Base-by-base conservation (phyloP, 495 filamentous ascomycete genomes). In the Xylaria grammica region DNA sequence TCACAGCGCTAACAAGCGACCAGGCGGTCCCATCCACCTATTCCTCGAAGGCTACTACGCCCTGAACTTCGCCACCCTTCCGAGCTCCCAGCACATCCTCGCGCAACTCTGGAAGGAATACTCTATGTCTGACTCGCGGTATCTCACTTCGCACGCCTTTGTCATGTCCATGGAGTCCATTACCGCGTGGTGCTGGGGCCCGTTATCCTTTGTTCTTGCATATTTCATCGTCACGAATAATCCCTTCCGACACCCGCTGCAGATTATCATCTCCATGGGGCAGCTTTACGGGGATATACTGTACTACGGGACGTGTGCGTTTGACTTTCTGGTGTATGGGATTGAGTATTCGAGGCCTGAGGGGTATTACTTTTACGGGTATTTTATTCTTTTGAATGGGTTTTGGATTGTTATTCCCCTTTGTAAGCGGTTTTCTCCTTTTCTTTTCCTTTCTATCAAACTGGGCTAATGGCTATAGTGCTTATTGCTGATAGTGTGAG, bases 71-170 rank as follows among this genome's bases (percentile, higher is more conserved):
- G 67, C 68, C 17, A 63, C 65, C 54, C 80, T 88, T 72, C 79
- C 74, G 30, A 66, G 70, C 40, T 74, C 67, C 60, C 74, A 74
- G 60, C 77, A 80, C 55, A 50, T 87, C n/a, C 82, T 87, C 51
- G 86, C 81, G 0, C 84, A 88, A 72, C 71, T 87, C 26, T 88
- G 86, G 86, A 88, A 87, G 63, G 85, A 87, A 68, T 88, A 87
- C 74, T 76, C 85, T 6, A 69, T 82, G 20, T 83, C 82, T 0
- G 86, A 88, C 66, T 86, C 83, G 24, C 79, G 86, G 19, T 88
- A 88, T 63, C 72, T 87, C 61, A 81, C 80, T 0, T 72, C 77
- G 8, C 80, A 88, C 68, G 59, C 78, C 7, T 83, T 85, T 51
- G 82, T 84, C 0, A 71, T 86, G 10, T 84, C 79, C 70, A 84